These are phyloP conservation scores for Rhizopus arrhizus DNA, from an alignment of 371 early-diverging fungal genomes.

Conservation along the genomic window DNA sequence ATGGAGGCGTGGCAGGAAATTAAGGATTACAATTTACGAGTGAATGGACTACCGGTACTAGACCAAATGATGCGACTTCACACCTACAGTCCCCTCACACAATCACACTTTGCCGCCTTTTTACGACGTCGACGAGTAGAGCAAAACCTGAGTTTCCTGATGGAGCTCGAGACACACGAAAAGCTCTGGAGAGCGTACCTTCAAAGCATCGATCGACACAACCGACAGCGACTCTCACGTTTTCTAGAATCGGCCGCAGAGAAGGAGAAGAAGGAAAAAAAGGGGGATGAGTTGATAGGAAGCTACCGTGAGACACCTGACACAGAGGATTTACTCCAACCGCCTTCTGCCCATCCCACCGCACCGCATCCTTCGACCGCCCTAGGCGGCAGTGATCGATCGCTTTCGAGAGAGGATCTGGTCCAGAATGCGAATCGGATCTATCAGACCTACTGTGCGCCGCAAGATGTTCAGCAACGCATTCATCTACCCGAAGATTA, in stretches of 20 bases:
- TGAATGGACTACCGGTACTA: constrained; percentile 50
- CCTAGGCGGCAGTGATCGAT: constrained; percentile 27
- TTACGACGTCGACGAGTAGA: constrained; percentile 39
- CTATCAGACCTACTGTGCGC: constrained; percentile 45
- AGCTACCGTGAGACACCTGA: constrained; percentile 31
- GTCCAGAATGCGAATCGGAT: constrained; percentile 49
- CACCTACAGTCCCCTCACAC: constrained; percentile 43
- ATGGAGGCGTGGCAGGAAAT: constrained; percentile 58
- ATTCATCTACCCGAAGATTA: constrained; percentile 51
- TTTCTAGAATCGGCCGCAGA: constrained; percentile 38
- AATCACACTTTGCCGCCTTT: constrained; percentile 44
- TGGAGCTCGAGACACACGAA: constrained; percentile 52
- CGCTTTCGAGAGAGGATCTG: constrained; percentile 39
- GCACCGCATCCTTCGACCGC: constrained; percentile 27
- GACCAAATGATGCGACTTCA: constrained; percentile 50
- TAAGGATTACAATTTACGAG: constrained; percentile 51
- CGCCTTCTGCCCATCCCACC: constrained; percentile 17
- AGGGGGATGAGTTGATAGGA: constrained; percentile 7
- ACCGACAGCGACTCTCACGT: constrained; percentile 36
- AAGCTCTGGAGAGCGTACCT: constrained; percentile 50
- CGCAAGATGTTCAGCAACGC: constrained; percentile 30
- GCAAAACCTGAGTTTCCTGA: constrained; percentile 45
- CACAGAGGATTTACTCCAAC: constrained; percentile 31
- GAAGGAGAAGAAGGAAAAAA: constrained; percentile 17
- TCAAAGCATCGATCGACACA: constrained; percentile 32